Evolutionary conservation across 345 rosid species (phyloP).

Genomic region (Aegle marmelos): DNA sequence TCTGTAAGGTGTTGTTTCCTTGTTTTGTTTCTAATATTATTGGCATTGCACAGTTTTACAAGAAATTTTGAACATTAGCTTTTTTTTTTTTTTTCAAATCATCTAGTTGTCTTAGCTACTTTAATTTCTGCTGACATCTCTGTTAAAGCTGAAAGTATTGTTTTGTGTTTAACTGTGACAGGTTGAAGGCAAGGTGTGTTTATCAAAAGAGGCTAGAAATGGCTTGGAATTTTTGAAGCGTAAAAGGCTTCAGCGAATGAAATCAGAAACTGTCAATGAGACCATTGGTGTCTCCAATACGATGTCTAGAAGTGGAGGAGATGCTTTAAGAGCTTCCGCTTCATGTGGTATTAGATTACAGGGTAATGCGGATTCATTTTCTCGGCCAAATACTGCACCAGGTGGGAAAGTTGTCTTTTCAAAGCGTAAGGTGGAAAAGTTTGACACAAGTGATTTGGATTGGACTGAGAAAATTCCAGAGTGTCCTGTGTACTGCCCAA

Average conservation of each 20-base stretch:
- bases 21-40: neutral
- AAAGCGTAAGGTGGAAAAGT: constrained; percentile 70
- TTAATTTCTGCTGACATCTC: constrained; percentile 1
- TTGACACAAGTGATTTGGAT: constrained; percentile 66
- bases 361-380: constrained; percentile 36
- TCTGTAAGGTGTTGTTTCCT: neutral
- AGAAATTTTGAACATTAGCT: constrained; percentile 2
- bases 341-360: constrained; percentile 78
- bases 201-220: constrained; percentile 67
- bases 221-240: constrained; percentile 79
- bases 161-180: constrained; percentile 28
- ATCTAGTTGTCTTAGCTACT: neutral
- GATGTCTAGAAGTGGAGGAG: constrained; percentile 85
- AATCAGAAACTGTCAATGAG: constrained; percentile 46
- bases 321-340: constrained; percentile 71
- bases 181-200: constrained; percentile 92
- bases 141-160: neutral
- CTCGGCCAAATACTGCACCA: constrained; percentile 32
- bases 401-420: constrained; percentile 45
- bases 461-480: constrained; percentile 91
- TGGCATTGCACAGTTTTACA: neutral
- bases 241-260: constrained; percentile 75
- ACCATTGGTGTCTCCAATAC: constrained; percentile 35
- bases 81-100: neutral
- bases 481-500: constrained; percentile 92